These are phyloP conservation scores for Lasiodiplodia sp. DNA, from an alignment of 2,329 filamentous ascomycete species.

Conservation along the genomic window DNA sequence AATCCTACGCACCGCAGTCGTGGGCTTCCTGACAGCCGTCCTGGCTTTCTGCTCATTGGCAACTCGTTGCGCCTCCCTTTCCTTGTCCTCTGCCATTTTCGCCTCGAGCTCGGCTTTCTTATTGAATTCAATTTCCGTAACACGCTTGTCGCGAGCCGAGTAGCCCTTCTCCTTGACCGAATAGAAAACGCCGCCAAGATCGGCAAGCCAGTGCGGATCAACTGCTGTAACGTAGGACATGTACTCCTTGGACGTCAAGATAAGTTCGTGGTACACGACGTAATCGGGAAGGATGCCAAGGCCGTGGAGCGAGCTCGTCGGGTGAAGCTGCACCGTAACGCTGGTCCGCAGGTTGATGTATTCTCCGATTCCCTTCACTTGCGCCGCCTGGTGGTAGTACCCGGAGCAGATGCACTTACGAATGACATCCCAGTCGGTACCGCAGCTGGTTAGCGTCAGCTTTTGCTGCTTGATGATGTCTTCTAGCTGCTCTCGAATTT, in stretches of 20 bases:
- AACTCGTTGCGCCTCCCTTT: constrained; percentile 65
- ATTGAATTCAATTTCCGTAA: constrained; percentile 92
- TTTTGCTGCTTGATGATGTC: constrained; percentile 96
- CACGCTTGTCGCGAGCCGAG: constrained; percentile 81
- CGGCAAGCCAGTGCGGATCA: constrained; percentile 95
- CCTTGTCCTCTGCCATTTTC: constrained; percentile 88
- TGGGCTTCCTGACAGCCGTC: constrained; percentile 23
- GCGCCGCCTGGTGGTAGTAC: constrained; percentile 97
- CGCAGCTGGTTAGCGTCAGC: constrained; percentile 85
- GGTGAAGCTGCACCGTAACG: constrained; percentile 92
- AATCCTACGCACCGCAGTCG: constrained; percentile 24
- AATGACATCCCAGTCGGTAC: constrained; percentile 96
- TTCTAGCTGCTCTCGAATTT: constrained; percentile 90
- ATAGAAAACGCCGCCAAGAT: constrained; percentile 96
- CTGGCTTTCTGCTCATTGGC: constrained; percentile 42
- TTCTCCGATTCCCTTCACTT: constrained; percentile 94
- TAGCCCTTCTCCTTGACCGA: constrained; percentile 98
- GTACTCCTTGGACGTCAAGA: constrained; percentile 96
- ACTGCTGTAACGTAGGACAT: constrained; percentile 97
- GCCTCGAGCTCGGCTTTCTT: constrained; percentile 90
- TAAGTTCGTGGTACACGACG: constrained; percentile 96
- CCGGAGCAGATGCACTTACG: constrained; percentile 96
- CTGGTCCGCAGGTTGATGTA: constrained; percentile 96
- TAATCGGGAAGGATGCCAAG: constrained; percentile 94
- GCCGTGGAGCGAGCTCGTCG: constrained; percentile 91